These are phyloP conservation scores for Alternaria metachromatica DNA, from an alignment of 2,329 filamentous ascomycete species.

Conservation along the genomic window DNA sequence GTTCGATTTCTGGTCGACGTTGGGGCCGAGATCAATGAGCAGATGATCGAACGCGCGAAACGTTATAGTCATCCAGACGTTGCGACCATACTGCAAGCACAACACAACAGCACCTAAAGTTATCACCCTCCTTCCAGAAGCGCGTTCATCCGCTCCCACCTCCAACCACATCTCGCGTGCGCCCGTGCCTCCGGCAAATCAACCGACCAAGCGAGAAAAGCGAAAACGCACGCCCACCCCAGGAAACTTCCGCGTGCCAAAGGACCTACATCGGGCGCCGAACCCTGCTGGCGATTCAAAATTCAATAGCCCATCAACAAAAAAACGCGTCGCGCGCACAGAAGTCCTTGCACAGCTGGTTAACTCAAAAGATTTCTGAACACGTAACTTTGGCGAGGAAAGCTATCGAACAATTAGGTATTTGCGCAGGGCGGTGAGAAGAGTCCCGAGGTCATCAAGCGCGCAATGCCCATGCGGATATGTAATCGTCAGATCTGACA, in stretches of 20 bases:
- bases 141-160: not conserved
- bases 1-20: not conserved
- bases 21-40: not conserved
- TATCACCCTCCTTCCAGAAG: not conserved
- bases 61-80: not conserved
- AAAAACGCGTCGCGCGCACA: not conserved
- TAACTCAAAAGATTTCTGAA: not conserved
- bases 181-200: not conserved
- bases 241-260: not conserved
- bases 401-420: not conserved
- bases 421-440: not conserved
- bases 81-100: not conserved
- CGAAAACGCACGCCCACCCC: not conserved
- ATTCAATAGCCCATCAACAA: not conserved
- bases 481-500: not conserved
- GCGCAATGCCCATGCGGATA: not conserved
- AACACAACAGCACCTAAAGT: not conserved
- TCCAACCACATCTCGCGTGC: not conserved
- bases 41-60: not conserved
- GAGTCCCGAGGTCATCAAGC: not conserved
- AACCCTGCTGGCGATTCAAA: not conserved
- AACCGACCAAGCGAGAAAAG: not conserved
- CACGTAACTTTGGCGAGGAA: not conserved
- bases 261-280: slow-evolving; percentile 1
- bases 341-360: not conserved